Evolutionary conservation across 2,329 filamentous ascomycete species (phyloP).

Genomic region (Sordariomycetes sp.): DNA sequence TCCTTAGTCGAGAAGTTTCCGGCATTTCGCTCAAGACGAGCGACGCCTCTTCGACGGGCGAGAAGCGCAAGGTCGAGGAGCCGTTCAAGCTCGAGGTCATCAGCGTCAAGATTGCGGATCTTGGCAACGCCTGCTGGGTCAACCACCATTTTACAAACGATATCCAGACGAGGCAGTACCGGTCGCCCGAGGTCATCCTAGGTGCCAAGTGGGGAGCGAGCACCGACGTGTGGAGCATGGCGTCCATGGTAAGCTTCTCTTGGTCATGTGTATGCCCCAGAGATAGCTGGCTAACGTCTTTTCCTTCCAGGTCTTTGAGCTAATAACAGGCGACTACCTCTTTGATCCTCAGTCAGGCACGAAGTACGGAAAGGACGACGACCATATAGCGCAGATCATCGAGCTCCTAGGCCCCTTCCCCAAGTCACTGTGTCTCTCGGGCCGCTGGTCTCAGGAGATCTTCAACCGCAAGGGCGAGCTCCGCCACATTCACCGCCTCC

Average conservation of each 20-base stretch:
- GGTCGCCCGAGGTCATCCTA: constrained; percentile 92
- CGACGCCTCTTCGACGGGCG: constrained; percentile 36
- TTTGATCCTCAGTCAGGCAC: constrained; percentile 98
- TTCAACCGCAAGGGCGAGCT: constrained; percentile 97
- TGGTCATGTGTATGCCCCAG: not conserved
- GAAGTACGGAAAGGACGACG: constrained; percentile 98
- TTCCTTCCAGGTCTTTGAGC: constrained; percentile 64
- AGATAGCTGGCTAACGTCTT: not conserved
- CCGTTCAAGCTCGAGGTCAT: constrained; percentile 55
- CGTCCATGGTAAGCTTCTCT: constrained; percentile 66
- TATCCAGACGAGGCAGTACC: constrained; percentile 94
- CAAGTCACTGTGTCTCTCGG: constrained; percentile 78
- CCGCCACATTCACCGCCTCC: constrained; percentile 89
- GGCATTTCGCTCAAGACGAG: constrained; percentile 75
- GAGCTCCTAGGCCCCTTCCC: constrained; percentile 90
- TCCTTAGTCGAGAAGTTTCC: constrained; percentile 84
- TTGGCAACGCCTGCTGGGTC: constrained; percentile 98
- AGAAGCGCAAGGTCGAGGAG: constrained; percentile 52
- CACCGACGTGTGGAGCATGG: constrained; percentile 99
- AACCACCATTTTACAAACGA: constrained; percentile 99
- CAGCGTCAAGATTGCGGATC: constrained; percentile 96
- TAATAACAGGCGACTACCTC: constrained; percentile 96
- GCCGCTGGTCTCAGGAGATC: constrained; percentile 97
- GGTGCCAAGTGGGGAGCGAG: constrained; percentile 98
- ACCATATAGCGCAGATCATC: constrained; percentile 98